Evolutionary conservation across 1,139 yeast genomes (phyloP), one percentile per base, ranked within the genome.

Genomic region (Ogataea hybrid): DNA sequence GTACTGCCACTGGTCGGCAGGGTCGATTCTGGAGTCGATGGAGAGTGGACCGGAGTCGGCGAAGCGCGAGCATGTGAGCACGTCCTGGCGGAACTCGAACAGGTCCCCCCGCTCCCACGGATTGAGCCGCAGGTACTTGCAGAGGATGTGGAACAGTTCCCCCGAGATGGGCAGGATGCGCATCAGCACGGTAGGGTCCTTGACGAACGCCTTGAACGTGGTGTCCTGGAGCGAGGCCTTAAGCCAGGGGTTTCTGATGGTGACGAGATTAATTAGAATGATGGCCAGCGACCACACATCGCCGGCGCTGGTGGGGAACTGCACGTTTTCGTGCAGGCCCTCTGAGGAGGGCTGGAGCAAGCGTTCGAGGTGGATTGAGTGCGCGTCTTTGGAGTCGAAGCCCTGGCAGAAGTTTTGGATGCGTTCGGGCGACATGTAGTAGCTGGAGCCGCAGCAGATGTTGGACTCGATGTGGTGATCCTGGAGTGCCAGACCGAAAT

Each of bases 341-440:
- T 44, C 54, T 23, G 31, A 33, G 11, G 38, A 39, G n/a, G 58
- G 55, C 31, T 51, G 41, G 17, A 58, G 28, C 22, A 59, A 42
- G 32, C 64, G 49, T 30, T 60, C 63, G 4, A 60, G 28, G 43
- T 61, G 64, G 29, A 59, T 53, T 6, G 60, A 52, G 47, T 57
- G 63, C 5, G 62, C 50, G 25, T 58, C 57, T 20, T 51, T 40
- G 4, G 59, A 49, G 35, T 58, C 52, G 38, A 53, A 59, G 3
- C 58, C 61, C 32, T 55, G 58, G 32, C 58, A 53, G 39, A 61
- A 59, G 41, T 77, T 76, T 44, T 73, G 74, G 17, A 84, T 70
- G 59, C 95, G 71, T 63, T 88, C 96, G 6, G 97, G 97, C 0
- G 96, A 87, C 96, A 89, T 89, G 66, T 89, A 89, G 63, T 85